Evolutionary conservation across 768 basidiomycete genomes (phyloP), one percentile per base, ranked within the genome.

Genomic region (Leccinellum rugosiceps): DNA sequence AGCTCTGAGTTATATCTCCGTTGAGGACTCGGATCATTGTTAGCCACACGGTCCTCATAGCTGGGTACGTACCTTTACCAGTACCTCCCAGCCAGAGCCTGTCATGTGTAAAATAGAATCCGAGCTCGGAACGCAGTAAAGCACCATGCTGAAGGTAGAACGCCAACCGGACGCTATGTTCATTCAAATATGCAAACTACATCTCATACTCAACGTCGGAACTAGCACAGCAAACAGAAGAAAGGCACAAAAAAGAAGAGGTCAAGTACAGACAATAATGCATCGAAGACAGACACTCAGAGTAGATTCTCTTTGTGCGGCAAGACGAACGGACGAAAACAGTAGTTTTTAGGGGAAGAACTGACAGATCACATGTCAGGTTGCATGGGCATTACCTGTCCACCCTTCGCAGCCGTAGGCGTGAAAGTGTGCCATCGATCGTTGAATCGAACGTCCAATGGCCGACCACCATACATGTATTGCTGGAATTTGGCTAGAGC

Each of bases 391-490:
- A 80, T 81, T 41, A 85, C 73, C 70, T 88, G 87, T 3, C 89
- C 89, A 38, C 94, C 94, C 72, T 92, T 94, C 1, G 93, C 94
- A 38, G 94, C 88, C 14, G 87, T 84, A 1, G 90, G 88, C 4
- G 93, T 83, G 73, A 96, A 97, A 1, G 90, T 91, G 71, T 97
- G 94, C 92, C 92, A 94, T 63, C 93, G 86, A 67, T 94, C 92
- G 70, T 96, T 97, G 83, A 93, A 96, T 61, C 91, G 87, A 34
- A 97, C 94, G 66, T 95, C 94, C 88, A 60, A 32, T 34, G 94
- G 94, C 46, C 94, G 77, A 15, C 94, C 94, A 61, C 94, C 94
- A 64, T 97, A 97, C 85, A 94, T 87, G 66, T 98, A 98, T 28
- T 88, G 85, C 69, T 92, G 91, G 81, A 98, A 98, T 75, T 97